phyloP scores from a whole-genome alignment of 164 flowering plant genomes.

The Nymphaea colorata region DNA sequence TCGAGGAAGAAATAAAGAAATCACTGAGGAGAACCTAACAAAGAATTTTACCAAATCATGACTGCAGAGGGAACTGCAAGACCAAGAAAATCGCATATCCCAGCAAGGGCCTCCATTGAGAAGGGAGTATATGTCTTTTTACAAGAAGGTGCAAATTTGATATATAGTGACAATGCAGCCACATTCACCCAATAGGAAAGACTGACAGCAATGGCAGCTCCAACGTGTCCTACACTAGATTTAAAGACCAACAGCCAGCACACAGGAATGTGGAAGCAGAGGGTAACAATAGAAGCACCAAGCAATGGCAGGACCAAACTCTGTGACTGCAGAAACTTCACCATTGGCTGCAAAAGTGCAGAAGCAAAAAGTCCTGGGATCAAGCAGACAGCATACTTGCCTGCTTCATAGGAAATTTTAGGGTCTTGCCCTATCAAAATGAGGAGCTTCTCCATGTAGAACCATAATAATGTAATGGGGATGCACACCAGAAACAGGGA shows the following conservation, averaged over 20 bases:
- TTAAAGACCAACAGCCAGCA: constrained; percentile 46
- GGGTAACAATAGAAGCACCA: constrained; percentile 18
- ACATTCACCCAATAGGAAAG: constrained; percentile 40
- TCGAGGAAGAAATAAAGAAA: not conserved
- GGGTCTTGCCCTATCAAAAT: constrained; percentile 43
- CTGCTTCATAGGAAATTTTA: constrained; percentile 34
- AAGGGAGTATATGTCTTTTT: constrained; percentile 42
- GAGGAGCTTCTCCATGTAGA: constrained; percentile 29
- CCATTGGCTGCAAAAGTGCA: constrained; percentile 34
- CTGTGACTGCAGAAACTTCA: constrained; percentile 33
- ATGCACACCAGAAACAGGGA: constrained; percentile 33
- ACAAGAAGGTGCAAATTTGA: constrained; percentile 35
- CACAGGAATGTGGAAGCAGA: constrained; percentile 28
- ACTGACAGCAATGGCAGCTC: constrained; percentile 34
- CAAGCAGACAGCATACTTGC: constrained; percentile 28
- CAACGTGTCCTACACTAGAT: constrained; percentile 22
- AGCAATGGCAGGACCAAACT: constrained; percentile 38
- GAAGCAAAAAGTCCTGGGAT: constrained; percentile 41
- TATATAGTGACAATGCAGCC: constrained; percentile 22
- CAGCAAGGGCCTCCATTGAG: constrained; percentile 40
- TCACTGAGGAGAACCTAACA: not conserved
- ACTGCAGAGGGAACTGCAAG: constrained; percentile 75
- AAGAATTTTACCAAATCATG: constrained; percentile 52
- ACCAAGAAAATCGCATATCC: constrained; percentile 52
- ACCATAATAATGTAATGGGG: constrained; percentile 38